Conservation (phyloP, 805 yeast genomes). For the Candida boidinii region DNA sequence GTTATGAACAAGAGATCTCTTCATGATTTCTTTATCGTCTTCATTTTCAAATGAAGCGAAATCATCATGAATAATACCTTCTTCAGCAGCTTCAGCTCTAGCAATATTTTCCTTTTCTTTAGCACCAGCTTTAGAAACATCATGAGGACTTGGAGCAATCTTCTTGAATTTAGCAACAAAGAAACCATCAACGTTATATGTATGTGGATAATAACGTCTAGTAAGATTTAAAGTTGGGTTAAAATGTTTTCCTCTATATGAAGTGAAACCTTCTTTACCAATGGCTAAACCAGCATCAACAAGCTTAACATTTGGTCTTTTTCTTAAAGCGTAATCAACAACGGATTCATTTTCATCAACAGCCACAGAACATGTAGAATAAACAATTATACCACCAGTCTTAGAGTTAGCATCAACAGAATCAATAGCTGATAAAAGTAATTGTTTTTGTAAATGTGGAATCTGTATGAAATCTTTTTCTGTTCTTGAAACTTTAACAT, state of each 20-base stretch:
- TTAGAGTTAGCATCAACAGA: constrained; percentile 90
- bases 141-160: constrained; percentile 79
- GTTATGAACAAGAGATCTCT: constrained; percentile 55
- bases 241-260: constrained; percentile 89
- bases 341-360: constrained; percentile 98
- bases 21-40: constrained; percentile 67
- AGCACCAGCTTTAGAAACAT: constrained; percentile 80
- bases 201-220: constrained; percentile 96
- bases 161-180: constrained; percentile 95
- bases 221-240: constrained; percentile 70
- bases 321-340: constrained; percentile 93
- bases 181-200: constrained; percentile 97
- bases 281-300: constrained; percentile 89
- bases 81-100: constrained; percentile 69
- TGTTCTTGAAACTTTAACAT: constrained; percentile 87
- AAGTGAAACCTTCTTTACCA: constrained; percentile 93
- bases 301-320: constrained; percentile 90
- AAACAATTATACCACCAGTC: constrained; percentile 90
- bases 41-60: constrained; percentile 75
- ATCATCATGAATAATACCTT: constrained; percentile 77
- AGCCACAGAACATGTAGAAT: constrained; percentile 97
- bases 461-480: constrained; percentile 95
- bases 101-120: constrained; percentile 75
- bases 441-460: constrained; percentile 94
- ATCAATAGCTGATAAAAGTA: constrained; percentile 89